These are phyloP conservation scores for Ceratobasidium sp. DNA, from an alignment of 1,284 basidiomycete species.

Conservation along the genomic window DNA sequence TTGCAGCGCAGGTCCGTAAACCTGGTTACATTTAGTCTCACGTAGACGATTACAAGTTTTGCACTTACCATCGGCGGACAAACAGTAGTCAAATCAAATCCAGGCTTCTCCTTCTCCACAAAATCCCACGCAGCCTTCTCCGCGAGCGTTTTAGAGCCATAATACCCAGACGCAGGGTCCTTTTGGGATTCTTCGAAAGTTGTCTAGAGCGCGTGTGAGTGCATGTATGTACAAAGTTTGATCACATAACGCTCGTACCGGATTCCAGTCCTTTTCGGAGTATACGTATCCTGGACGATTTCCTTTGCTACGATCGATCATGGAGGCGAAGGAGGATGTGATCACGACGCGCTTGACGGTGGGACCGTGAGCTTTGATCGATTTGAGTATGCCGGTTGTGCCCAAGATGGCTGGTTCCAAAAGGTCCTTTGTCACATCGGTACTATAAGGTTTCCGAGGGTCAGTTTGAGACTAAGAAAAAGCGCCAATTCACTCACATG, in stretches of 20 bases:
- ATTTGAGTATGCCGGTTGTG: conserved; percentile 59
- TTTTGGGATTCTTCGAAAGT: conserved; percentile 31
- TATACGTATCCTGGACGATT: conserved; percentile 50
- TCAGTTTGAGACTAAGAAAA: not conserved
- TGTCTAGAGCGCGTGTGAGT: conserved; percentile 7
- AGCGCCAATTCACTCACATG: conserved; percentile 16
- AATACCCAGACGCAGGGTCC: conserved; percentile 50
- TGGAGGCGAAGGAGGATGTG: conserved; percentile 60
- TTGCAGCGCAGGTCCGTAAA: conserved; percentile 22
- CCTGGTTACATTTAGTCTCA: not conserved
- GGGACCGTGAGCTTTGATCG: conserved; percentile 51
- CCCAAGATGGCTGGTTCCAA: conserved; percentile 63
- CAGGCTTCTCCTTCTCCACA: conserved; percentile 46
- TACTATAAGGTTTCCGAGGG: conserved; percentile 41
- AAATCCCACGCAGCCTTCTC: conserved; percentile 51
- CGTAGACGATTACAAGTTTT: not conserved
- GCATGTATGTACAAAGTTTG: not conserved
- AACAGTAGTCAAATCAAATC: conserved; percentile 46
- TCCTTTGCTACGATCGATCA: conserved; percentile 50
- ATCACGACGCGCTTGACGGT: conserved; percentile 60
- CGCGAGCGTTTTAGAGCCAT: conserved; percentile 53
- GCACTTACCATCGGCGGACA: conserved; percentile 47
- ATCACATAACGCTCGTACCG: conserved; percentile 45
- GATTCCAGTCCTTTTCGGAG: conserved; percentile 57
- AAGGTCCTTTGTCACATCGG: conserved; percentile 52